Base-by-base conservation (phyloP, 2,329 filamentous ascomycete species). In the Ascochyta fabae region DNA sequence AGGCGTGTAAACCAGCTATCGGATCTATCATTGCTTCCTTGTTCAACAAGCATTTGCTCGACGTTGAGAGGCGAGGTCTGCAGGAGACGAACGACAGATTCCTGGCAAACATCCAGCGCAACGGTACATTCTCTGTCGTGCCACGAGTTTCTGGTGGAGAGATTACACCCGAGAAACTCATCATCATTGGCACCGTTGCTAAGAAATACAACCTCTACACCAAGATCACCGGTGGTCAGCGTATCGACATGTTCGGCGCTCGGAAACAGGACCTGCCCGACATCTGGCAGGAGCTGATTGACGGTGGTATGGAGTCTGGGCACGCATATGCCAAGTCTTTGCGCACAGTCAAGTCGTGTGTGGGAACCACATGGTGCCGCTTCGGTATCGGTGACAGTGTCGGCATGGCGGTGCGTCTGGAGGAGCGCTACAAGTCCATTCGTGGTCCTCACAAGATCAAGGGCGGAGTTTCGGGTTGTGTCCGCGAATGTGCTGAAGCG, bases 41-140 rank as follows among this genome's bases (percentile, higher is more conserved):
- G 3, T 96, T 88, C 83, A 96, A 96, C 76, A 85, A 86, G 58
- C 91, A 95, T 70, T 82, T 96, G 60, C 87, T 96, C 81, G 86
- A 90, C 62, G 81, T 83, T 55, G 81, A 86, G 0, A 79, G 84
- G 3, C 85, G 91, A 70, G 90, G 90, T 22, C 82, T 96, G 0
- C 92, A 96, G 74, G 92, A 96, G 57, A 96, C 92, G 5, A 96
- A 96, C 72, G 93, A 96, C 74, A 83, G 88, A 40, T 96, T 90
- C 74, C 79, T 96, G 45, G 92, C 87, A 47, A 96, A 96, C 72
- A 95, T 96, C 51, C 92, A 96, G 74, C 85, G 92, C 34, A 92
- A 96, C 74, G 92, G 92, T 36, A 96, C 92, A 0, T 96, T 92
- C 76, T 94, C 90, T 1, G 92, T 96, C 10, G 84, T 96, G 0